Percentiles rank a stretch among this genome's conserved stretches.
These are phyloP conservation scores for Fusarium sp. DNA, from an alignment of 2,329 filamentous ascomycete genomes.

Conservation along the genomic window DNA sequence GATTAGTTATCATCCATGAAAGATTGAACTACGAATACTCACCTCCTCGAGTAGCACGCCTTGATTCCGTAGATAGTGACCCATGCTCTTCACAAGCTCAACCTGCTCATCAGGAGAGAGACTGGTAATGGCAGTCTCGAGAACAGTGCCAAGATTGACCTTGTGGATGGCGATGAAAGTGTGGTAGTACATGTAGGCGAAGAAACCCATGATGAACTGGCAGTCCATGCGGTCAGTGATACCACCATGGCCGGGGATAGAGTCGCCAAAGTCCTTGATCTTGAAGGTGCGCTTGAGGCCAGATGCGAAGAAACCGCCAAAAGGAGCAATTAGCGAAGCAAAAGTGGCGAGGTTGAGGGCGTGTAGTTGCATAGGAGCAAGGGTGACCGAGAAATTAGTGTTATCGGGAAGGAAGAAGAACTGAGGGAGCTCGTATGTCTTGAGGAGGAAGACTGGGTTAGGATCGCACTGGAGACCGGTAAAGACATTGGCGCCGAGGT, in stretches of 20 bases:
- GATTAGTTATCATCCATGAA: constrained; percentile 8
- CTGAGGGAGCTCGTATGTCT: constrained; percentile 78
- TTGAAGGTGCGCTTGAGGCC: constrained; percentile 99
- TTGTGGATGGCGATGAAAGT: constrained; percentile 94
- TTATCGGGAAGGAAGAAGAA: constrained; percentile 77
- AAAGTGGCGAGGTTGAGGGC: constrained; percentile 91
- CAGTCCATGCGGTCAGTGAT: constrained; percentile 99
- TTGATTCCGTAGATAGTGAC: constrained; percentile 74
- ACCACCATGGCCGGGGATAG: constrained; percentile 95
- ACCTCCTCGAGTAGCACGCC: constrained; percentile 56
- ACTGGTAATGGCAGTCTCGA: constrained; percentile 93
- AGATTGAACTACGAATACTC: constrained; percentile 19
- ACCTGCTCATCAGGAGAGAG: constrained; percentile 89
- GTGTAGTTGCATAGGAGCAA: constrained; percentile 93
- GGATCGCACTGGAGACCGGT: constrained; percentile 89
- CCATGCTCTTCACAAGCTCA: constrained; percentile 77
- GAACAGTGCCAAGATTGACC: constrained; percentile 84
- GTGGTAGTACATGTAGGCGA: constrained; percentile 98
- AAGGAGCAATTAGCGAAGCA: constrained; percentile 95
- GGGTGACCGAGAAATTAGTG: constrained; percentile 73
- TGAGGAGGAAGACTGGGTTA: constrained; percentile 90
- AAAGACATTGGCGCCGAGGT: constrained; percentile 92
- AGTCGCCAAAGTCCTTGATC: constrained; percentile 99
- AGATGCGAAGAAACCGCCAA: constrained; percentile 98
- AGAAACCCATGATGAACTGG: constrained; percentile 99